phyloP scores from a whole-genome alignment of 768 basidiomycete species.

The Rhizopogon vinicolor region DNA sequence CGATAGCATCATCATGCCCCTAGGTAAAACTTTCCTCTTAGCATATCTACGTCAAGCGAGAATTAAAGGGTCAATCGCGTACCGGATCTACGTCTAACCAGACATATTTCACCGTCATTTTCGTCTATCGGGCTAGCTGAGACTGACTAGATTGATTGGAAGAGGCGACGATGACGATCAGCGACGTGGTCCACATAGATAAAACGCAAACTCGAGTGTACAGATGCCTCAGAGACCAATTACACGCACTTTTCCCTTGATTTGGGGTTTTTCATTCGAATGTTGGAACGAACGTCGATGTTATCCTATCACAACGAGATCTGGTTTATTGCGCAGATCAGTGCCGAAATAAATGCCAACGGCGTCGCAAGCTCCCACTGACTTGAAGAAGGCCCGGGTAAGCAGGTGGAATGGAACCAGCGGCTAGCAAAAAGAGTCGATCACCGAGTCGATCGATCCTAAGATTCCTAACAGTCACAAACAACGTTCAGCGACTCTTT shows the following conservation, averaged over 20 bases:
- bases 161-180: background rate
- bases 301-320: too few species aligned
- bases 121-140: background rate
- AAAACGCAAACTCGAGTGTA: background rate
- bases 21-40: conserved; percentile 18
- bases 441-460: too few species aligned
- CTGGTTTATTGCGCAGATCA: background rate
- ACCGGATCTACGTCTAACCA: conserved; percentile 73
- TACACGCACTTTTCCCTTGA: background rate
- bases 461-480: conserved; percentile 14
- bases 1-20: conserved; percentile 91
- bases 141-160: background rate
- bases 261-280: background rate
- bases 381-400: background rate
- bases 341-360: background rate
- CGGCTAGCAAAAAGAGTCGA: too few species aligned
- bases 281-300: background rate
- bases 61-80: conserved; percentile 13
- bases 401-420: background rate
- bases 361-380: background rate
- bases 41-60: background rate
- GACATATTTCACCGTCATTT: conserved; percentile 21
- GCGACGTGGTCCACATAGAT: background rate
- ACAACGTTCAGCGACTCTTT: conserved; percentile 1
- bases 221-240: too few species aligned